These are phyloP conservation scores for Phyllosticta paracitricarpa DNA, from an alignment of 2,329 filamentous ascomycete species.

Conservation along the genomic window DNA sequence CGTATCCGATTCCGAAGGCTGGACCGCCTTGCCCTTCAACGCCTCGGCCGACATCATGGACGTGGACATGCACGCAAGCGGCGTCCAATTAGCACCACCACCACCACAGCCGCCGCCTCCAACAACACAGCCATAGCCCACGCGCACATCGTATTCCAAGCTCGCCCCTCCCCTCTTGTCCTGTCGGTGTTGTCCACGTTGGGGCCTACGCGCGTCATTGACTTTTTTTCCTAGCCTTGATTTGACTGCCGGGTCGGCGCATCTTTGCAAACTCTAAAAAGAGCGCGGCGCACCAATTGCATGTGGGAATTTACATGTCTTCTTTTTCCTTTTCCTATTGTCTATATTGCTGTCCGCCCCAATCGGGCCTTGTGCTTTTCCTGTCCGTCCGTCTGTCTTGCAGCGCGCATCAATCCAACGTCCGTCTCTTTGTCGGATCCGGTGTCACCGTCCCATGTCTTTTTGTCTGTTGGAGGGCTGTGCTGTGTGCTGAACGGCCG, in stretches of 20 bases:
- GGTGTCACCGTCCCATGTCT: too few relatives aligned
- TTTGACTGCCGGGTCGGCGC: neutral
- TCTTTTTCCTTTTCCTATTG: neutral
- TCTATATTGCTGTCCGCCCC: too few relatives aligned
- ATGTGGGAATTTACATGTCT: neutral
- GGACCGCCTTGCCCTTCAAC: conserved; percentile 30
- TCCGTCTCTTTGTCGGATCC: too few relatives aligned
- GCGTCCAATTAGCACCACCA: neutral
- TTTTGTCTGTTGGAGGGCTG: too few relatives aligned
- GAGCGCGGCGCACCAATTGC: neutral
- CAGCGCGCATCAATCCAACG: too few relatives aligned
- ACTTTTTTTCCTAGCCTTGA: neutral
- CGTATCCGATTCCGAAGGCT: conserved; percentile 26
- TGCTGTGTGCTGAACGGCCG: too few relatives aligned
- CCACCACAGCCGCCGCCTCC: neutral
- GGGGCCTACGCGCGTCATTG: neutral
- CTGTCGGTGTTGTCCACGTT: neutral
- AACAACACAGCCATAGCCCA: neutral
- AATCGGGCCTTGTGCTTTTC: too few relatives aligned
- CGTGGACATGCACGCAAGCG: conserved; percentile 9
- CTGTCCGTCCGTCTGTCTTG: too few relatives aligned
- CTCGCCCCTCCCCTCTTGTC: neutral
- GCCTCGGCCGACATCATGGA: conserved; percentile 18
- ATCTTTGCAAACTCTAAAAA: neutral
- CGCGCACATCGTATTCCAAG: neutral